Evolutionary conservation across 495 filamentous ascomycete genomes (phyloP).

Genomic region (Xylaria curta): DNA sequence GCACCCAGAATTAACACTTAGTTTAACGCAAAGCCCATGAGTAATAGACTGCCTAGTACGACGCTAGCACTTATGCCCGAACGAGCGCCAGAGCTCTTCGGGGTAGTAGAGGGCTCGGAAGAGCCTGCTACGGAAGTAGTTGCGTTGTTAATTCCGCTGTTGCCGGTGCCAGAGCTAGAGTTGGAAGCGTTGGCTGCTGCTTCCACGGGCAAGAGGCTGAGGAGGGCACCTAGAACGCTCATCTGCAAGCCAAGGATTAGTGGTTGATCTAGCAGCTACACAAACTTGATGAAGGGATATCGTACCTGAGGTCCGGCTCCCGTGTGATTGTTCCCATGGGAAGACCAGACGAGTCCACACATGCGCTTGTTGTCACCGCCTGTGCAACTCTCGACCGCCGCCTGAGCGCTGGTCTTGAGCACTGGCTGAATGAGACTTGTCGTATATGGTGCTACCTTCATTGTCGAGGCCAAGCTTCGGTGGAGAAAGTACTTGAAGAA

Average conservation of each 20-base stretch:
- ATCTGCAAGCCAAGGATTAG: conserved; percentile 56
- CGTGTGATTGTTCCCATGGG: conserved; percentile 49
- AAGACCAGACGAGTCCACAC: conserved; percentile 70
- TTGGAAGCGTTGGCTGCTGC: conserved; percentile 36
- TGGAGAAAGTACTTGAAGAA: conserved; percentile 81
- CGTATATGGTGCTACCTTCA: conserved; percentile 71
- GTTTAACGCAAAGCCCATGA: neutral
- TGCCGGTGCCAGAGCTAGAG: conserved; percentile 28
- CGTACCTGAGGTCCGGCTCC: conserved; percentile 39
- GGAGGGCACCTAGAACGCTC: conserved; percentile 63
- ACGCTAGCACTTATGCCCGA: neutral
- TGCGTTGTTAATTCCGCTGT: conserved; percentile 40
- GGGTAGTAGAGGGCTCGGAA: neutral
- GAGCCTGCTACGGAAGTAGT: neutral
- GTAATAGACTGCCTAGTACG: neutral
- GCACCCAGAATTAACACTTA: neutral
- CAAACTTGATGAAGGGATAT: neutral
- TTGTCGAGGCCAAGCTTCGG: conserved; percentile 72
- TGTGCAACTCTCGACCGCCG: conserved; percentile 70
- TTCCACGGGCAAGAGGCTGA: conserved; percentile 45
- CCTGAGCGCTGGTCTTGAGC: conserved; percentile 67
- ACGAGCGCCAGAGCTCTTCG: neutral
- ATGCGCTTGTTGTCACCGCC: conserved; percentile 58
- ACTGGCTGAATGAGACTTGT: conserved; percentile 63
- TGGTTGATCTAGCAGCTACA: neutral